A percentile compares a stretch with the other conserved stretches of the same genome.
phyloP scores from a whole-genome alignment of 75 land plant genomes.

The Adiantum capillusveneris region DNA sequence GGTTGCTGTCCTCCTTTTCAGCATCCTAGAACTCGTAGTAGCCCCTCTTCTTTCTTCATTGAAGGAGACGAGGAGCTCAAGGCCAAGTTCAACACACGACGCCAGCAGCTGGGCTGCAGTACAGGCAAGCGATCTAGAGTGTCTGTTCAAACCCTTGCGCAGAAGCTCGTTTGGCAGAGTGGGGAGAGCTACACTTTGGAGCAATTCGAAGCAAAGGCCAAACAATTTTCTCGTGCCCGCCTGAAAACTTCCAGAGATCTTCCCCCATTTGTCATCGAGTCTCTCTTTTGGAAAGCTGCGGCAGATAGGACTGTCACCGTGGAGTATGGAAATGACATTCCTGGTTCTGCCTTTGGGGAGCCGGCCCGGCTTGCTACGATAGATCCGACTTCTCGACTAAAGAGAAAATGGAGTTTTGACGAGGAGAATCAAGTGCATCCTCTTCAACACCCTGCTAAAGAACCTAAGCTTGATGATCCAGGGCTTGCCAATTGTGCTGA shows the following conservation, averaged over 20 bases:
- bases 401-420: not conserved
- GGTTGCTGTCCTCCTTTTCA: not conserved
- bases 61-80: conserved; percentile 24
- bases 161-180: conserved; percentile 89
- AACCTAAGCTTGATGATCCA: not conserved
- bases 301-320: conserved; percentile 73
- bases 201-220: conserved; percentile 86
- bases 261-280: conserved; percentile 58
- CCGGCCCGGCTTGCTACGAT: conserved; percentile 9
- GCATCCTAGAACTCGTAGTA: not conserved
- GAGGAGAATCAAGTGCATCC: not conserved
- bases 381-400: too few species aligned
- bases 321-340: conserved; percentile 97
- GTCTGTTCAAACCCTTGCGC: conserved; percentile 41
- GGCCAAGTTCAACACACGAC: conserved; percentile 74
- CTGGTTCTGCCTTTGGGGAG: conserved; percentile 86
- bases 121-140: conserved; percentile 28
- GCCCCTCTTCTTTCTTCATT: not conserved
- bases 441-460: not conserved
- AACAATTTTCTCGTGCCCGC: conserved; percentile 44
- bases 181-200: conserved; percentile 77
- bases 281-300: conserved; percentile 75
- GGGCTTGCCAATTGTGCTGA: too few species aligned
- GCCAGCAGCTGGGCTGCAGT: conserved; percentile 92
- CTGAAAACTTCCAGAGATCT: conserved; percentile 38